Conservation (phyloP, 805 yeast genomes). For the Lachancea fermentati region DNA sequence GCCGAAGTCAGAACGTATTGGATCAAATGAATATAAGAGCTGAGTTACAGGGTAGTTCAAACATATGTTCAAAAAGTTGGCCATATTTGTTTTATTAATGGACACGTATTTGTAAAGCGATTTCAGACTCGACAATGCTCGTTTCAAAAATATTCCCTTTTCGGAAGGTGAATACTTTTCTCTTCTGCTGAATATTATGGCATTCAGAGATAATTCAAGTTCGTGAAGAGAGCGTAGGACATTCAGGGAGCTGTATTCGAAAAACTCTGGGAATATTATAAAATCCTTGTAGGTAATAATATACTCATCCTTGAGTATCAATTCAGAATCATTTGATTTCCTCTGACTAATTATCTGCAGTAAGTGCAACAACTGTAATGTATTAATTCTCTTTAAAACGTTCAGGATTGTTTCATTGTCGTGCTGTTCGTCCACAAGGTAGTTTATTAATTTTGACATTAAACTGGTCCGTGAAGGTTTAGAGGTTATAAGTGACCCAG, state of each 20-base stretch:
- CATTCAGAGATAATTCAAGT: constrained; percentile 4
- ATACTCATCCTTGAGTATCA: constrained; percentile 30
- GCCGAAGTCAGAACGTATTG: constrained; percentile 23
- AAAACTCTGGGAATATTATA: constrained; percentile 31
- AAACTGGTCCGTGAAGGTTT: constrained; percentile 11
- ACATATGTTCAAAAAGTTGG: constrained; percentile 18
- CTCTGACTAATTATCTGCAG: constrained; percentile 12
- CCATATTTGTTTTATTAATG: constrained; percentile 15
- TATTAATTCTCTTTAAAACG: constrained; percentile 28
- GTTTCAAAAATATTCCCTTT: constrained; percentile 5
- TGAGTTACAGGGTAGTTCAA: constrained; percentile 20
- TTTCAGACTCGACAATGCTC: constrained; percentile 9
- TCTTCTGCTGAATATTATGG: constrained; percentile 6
- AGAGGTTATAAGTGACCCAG: constrained; percentile 4
- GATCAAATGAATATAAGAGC: constrained; percentile 9
- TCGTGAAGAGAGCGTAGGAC: constrained; percentile 13
- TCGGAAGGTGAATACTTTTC: neutral
- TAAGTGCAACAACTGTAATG: constrained; percentile 31
- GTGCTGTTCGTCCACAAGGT: constrained; percentile 22
- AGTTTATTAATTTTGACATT: constrained; percentile 16
- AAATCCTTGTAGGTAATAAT: constrained; percentile 29
- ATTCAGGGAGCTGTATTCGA: constrained; percentile 16
- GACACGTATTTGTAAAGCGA: constrained; percentile 11
- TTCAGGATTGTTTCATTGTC: constrained; percentile 24
- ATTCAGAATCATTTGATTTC: constrained; percentile 13